phyloP scores from a whole-genome alignment of 202 grass and related monocot species.

The Miscanthus sacchariflorus region DNA sequence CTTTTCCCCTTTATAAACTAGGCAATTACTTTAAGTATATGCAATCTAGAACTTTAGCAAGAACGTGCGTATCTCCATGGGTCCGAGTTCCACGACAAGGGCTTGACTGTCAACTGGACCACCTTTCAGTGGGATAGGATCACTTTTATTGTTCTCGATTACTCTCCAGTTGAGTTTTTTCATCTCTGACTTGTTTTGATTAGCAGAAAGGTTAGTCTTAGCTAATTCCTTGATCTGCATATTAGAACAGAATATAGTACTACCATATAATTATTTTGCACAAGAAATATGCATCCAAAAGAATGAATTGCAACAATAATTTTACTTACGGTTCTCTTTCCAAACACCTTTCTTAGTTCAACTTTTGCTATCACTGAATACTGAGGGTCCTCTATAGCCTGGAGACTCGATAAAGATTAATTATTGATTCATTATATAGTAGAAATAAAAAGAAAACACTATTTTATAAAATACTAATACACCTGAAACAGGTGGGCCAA shows the following conservation, averaged over 20 bases:
- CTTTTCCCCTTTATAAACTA: background rate
- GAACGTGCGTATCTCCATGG: constrained; percentile 95
- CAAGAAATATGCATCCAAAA: background rate
- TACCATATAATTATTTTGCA: background rate
- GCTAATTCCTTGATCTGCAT: constrained; percentile 71
- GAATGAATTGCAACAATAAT: background rate
- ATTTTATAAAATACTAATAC: constrained; percentile 26
- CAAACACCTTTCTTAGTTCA: constrained; percentile 79
- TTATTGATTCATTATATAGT: background rate
- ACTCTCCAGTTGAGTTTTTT: constrained; percentile 73
- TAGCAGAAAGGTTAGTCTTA: constrained; percentile 81
- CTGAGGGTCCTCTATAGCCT: constrained; percentile 72
- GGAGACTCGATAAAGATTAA: background rate
- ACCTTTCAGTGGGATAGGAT: constrained; percentile 53
- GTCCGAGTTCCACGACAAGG: constrained; percentile 72
- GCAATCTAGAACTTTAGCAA: constrained; percentile 68
- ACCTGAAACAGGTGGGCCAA: constrained; percentile 92
- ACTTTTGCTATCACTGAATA: constrained; percentile 73
- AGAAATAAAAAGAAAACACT: background rate
- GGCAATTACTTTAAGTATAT: background rate
- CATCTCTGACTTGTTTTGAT: constrained; percentile 83
- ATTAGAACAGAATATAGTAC: constrained; percentile 6
- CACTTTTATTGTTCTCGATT: constrained; percentile 36
- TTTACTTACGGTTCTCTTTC: constrained; percentile 63
- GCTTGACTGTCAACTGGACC: constrained; percentile 56